Conservation (phyloP, 2,329 filamentous ascomycete genomes). For the Leptosphaerulina australis region DNA sequence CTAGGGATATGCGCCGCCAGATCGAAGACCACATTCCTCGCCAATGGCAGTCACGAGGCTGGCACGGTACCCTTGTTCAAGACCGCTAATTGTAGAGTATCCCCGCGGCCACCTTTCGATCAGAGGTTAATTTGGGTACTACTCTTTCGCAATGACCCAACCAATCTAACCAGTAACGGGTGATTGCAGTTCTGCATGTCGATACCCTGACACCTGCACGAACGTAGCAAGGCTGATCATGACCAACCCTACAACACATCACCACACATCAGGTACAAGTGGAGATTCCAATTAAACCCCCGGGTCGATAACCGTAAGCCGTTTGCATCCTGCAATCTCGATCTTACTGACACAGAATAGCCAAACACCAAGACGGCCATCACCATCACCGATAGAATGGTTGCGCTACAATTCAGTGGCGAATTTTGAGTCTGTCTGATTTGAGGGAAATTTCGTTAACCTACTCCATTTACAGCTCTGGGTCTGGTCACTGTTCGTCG, state of each 20-base stretch:
- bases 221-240: slow-evolving; percentile 26
- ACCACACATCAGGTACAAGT: neutral
- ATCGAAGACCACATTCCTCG: slow-evolving; percentile 35
- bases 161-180: slow-evolving; percentile 21
- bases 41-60: slow-evolving; percentile 33
- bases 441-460: slow-evolving; percentile 19
- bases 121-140: slow-evolving; percentile 19
- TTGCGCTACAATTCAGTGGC: slow-evolving; percentile 16
- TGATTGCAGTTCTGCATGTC: slow-evolving; percentile 32
- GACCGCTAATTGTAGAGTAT: slow-evolving; percentile 22
- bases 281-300: neutral
- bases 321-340: neutral
- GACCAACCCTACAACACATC: slow-evolving; percentile 8
- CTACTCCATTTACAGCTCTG: slow-evolving; percentile 21
- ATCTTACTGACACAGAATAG: neutral
- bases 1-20: slow-evolving; percentile 27
- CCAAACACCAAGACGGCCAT: neutral
- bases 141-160: slow-evolving; percentile 4
- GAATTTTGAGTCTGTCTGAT: slow-evolving; percentile 13
- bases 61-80: slow-evolving; percentile 20
- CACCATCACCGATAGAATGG: slow-evolving; percentile 18
- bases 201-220: slow-evolving; percentile 25
- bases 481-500: slow-evolving; percentile 6
- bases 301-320: neutral
- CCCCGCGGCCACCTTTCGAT: slow-evolving; percentile 24